phyloP scores from a whole-genome alignment of 306 rosid genomes.

The Vigna hirtella region DNA sequence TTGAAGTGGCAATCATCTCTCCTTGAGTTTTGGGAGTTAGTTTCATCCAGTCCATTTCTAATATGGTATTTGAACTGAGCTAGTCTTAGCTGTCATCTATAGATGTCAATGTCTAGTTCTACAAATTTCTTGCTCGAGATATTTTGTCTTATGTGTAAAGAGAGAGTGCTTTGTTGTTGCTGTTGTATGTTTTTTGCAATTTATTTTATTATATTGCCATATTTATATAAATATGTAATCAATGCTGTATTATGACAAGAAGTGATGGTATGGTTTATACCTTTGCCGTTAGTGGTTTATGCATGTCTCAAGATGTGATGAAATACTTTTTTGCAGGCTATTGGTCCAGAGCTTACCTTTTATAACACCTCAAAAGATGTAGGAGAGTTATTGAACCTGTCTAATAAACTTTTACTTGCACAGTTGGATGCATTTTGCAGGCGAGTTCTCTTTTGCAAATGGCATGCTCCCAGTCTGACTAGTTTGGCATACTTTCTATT shows the following conservation, averaged over 20 bases:
- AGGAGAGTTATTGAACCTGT: slow-evolving; percentile 64
- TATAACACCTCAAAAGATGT: slow-evolving; percentile 78
- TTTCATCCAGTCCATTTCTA: neutral
- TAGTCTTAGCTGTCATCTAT: neutral
- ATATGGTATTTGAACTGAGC: neutral
- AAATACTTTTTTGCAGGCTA: slow-evolving; percentile 66
- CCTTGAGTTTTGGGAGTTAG: neutral
- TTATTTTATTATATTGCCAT: too few relatives aligned
- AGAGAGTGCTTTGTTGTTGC: neutral
- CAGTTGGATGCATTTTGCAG: slow-evolving; percentile 94
- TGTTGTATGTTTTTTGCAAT: too few relatives aligned
- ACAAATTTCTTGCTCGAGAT: neutral
- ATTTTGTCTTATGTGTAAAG: neutral
- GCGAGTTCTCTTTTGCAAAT: slow-evolving; percentile 46
- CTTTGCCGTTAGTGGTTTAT: neutral
- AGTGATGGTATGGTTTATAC: slow-evolving; percentile 23
- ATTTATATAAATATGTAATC: neutral
- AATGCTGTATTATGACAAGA: slow-evolving; percentile 1
- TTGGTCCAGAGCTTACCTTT: slow-evolving; percentile 94
- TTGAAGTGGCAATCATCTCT: neutral
- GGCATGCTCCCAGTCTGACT: slow-evolving; percentile 11
- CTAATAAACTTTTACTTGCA: slow-evolving; percentile 87
- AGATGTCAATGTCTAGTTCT: neutral
- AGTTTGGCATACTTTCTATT: slow-evolving; percentile 10
- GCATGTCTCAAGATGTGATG: slow-evolving; percentile 25